Evolutionary conservation across 805 yeast genomes (phyloP).

Genomic region (Debaryomyces prosopidis): DNA sequence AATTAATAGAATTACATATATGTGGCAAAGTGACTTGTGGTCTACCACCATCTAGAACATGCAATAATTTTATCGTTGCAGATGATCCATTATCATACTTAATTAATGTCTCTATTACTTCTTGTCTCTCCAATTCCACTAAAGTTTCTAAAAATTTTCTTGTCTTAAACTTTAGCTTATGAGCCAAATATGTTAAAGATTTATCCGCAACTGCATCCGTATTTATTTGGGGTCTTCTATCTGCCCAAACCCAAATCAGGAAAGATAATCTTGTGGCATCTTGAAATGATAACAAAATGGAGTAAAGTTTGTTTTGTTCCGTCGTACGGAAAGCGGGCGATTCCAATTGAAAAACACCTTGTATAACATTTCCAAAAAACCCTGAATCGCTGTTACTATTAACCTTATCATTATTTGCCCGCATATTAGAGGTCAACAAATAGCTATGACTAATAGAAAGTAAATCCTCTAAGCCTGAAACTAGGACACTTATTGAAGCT

Average conservation of each 20-base stretch:
- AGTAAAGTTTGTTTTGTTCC: conserved; percentile 53
- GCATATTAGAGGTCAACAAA: conserved; percentile 36
- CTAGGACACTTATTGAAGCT: conserved; percentile 45
- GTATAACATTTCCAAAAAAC: conserved; percentile 66
- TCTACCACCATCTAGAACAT: conserved; percentile 80
- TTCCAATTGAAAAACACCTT: conserved; percentile 77
- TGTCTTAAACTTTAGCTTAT: conserved; percentile 65
- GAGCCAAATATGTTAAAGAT: conserved; percentile 45
- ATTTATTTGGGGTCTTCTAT: conserved; percentile 26
- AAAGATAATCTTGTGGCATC: conserved; percentile 56
- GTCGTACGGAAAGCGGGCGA: conserved; percentile 53
- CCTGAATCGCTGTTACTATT: conserved; percentile 39
- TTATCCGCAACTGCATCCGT: conserved; percentile 15
- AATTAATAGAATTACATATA: conserved; percentile 54
- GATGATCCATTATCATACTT: conserved; percentile 23
- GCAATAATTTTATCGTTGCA: conserved; percentile 55
- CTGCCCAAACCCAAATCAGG: conserved; percentile 73
- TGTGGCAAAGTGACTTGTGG: conserved; percentile 73
- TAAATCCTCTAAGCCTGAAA: conserved; percentile 66
- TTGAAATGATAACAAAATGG: conserved; percentile 64
- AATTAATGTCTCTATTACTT: conserved; percentile 68
- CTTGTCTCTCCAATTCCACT: conserved; percentile 68
- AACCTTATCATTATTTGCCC: conserved; percentile 14
- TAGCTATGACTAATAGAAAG: conserved; percentile 59
- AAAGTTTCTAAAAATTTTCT: conserved; percentile 64